A percentile compares a stretch with the other conserved stretches of the same genome.
These are phyloP conservation scores for Fennellomyces sp. DNA, from an alignment of 371 early-diverging fungal genomes.

Conservation along the genomic window DNA sequence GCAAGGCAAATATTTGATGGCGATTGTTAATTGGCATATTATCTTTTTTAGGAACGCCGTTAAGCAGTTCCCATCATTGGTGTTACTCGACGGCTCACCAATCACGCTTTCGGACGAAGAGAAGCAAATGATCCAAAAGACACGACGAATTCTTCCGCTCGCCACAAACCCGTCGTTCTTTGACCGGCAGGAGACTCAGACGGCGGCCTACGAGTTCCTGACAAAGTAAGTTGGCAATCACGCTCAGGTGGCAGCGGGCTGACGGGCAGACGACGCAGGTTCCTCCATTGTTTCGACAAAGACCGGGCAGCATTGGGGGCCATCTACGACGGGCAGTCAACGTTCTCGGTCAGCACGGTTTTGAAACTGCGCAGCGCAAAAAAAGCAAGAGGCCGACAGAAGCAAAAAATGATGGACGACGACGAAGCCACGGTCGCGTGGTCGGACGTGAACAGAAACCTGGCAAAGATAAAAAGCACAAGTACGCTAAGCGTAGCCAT, in stretches of 20 bases:
- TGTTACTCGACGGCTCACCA: constrained; percentile 49
- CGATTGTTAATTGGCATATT: background rate
- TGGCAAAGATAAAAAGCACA: constrained; percentile 31
- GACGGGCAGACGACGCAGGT: background rate
- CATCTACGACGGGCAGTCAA: constrained; percentile 30
- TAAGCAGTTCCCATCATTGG: constrained; percentile 57
- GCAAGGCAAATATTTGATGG: background rate
- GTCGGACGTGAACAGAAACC: constrained; percentile 30
- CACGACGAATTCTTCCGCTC: constrained; percentile 30
- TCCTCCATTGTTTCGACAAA: constrained; percentile 30
- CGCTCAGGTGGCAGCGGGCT: background rate
- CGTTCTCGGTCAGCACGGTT: constrained; percentile 33
- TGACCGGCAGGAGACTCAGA: constrained; percentile 34
- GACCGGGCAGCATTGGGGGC: constrained; percentile 19
- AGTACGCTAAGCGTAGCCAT: background rate
- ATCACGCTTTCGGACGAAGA: constrained; percentile 29
- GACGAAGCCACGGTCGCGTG: constrained; percentile 29
- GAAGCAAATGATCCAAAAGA: constrained; percentile 26
- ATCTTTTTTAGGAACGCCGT: constrained; percentile 24
- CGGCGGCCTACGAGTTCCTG: constrained; percentile 29
- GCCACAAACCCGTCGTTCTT: constrained; percentile 31
- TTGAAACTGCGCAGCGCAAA: constrained; percentile 22
- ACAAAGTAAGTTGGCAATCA: constrained; percentile 15
- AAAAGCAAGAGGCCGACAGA: constrained; percentile 35
- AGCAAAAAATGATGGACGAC: constrained; percentile 35